Evolutionary conservation across 2,329 filamentous ascomycete genomes (phyloP).

Genomic region (Chaetomium sp.): DNA sequence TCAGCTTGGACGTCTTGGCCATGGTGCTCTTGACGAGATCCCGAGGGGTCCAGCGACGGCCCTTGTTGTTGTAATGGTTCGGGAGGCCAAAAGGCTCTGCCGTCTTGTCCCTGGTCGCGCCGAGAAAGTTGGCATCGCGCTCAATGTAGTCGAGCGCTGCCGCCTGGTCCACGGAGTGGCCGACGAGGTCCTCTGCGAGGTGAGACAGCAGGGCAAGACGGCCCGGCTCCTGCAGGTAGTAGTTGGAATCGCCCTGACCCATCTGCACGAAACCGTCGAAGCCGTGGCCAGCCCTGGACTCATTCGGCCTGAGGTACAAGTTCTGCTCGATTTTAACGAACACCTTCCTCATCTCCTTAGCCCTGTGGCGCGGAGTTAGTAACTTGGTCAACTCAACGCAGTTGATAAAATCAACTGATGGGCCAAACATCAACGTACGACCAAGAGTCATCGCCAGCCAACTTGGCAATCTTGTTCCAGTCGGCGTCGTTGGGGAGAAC

Average conservation of each 20-base stretch:
- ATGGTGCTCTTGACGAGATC: constrained; percentile 31
- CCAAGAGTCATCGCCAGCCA: constrained; percentile 29
- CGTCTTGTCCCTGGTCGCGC: constrained; percentile 32
- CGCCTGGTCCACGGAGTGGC: constrained; percentile 27
- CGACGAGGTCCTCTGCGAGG: constrained; percentile 24
- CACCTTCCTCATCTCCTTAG: constrained; percentile 35
- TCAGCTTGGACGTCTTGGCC: constrained; percentile 27
- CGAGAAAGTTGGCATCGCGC: constrained; percentile 33
- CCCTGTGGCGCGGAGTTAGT: constrained; percentile 27
- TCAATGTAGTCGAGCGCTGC: constrained; percentile 24
- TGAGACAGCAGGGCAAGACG: constrained; percentile 23
- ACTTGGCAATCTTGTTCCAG: constrained; percentile 36
- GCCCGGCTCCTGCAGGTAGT: constrained; percentile 16
- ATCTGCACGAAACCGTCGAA: constrained; percentile 26
- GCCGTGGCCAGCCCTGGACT: constrained; percentile 27
- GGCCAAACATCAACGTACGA: constrained; percentile 38
- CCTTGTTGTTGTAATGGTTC: constrained; percentile 31
- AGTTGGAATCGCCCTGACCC: constrained; percentile 23
- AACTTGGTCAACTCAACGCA: too few species aligned
- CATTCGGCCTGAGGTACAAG: constrained; percentile 40
- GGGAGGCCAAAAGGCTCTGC: constrained; percentile 36
- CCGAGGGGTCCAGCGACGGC: constrained; percentile 29
- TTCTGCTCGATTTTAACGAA: constrained; percentile 48
- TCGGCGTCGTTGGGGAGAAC: constrained; percentile 42
- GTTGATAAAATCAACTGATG: too few species aligned